Conservation (phyloP, 1,284 basidiomycete genomes). For the Lentinus polychrous region DNA sequence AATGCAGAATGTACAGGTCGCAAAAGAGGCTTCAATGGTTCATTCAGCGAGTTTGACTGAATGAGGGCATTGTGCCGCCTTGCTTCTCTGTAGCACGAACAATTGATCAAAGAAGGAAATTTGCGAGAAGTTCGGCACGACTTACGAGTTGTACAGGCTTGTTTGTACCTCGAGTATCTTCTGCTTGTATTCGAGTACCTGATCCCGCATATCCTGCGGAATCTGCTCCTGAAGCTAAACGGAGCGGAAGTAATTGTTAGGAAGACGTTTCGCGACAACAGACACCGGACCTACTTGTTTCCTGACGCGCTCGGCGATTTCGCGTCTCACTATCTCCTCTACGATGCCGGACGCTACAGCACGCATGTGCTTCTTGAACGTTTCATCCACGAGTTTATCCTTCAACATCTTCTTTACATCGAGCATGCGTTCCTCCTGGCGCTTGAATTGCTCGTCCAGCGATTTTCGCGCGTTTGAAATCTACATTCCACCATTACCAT, state of each 20-base stretch:
- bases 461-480: conserved; percentile 30
- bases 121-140: conserved; percentile 5
- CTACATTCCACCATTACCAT: conserved; percentile 17
- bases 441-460: conserved; percentile 30
- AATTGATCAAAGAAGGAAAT: neutral
- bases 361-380: conserved; percentile 30
- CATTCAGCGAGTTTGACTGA: conserved; percentile 28
- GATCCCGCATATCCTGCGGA: conserved; percentile 34
- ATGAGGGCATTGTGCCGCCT: conserved; percentile 40
- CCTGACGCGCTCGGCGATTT: conserved; percentile 30
- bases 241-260: neutral
- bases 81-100: conserved; percentile 34
- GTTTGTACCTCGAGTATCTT: conserved; percentile 30
- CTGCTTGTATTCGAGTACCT: conserved; percentile 29
- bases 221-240: conserved; percentile 36
- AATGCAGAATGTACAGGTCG: conserved; percentile 34
- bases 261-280: neutral
- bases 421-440: conserved; percentile 32
- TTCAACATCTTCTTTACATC: conserved; percentile 29
- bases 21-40: conserved; percentile 38
- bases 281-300: conserved; percentile 14
- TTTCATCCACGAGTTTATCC: conserved; percentile 29
- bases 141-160: conserved; percentile 43
- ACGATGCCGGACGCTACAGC: conserved; percentile 28
- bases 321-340: conserved; percentile 28